Base-by-base conservation (phyloP, 352 stramenopile genomes). In the Phytophthora boehmeriae region DNA sequence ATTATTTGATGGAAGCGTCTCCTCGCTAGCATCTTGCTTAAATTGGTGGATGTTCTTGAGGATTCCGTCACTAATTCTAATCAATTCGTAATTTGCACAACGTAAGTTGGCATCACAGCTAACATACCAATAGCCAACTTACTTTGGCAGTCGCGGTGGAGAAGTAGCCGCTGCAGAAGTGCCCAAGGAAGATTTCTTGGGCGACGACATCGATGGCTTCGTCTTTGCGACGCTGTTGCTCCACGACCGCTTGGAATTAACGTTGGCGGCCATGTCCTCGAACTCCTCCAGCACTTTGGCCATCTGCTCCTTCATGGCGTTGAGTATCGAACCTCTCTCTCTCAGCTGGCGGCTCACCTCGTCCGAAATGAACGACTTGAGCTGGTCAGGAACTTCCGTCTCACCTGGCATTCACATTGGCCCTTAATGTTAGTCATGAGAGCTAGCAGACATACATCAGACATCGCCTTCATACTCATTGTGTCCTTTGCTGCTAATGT, bases 251-350 rank as follows among this genome's bases (percentile, higher is more conserved):
- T 89, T 86, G 39, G 80, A 72, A 41, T 75, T 71, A 20, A 82
- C 57, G 28, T 72, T 84, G 54, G 50, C 73, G 34, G 78, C 71
- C 44, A 90, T 63, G 57, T 89, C 78, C 51, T 92, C 83, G 45
- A 92, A 87, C 64, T 92, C 83, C 8, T 71, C 67, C 35, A 92
- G 66, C 41, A 92, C 75, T 43, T 78, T 81, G 17, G 71, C 69
- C 80, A 92, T 89, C 59, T 92, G 80, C 36, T 73, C 56, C 61
- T 87, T 86, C 75, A 92, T 83, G 9, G 55, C 56, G 22, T 89
- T 78, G 10, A 92, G 50, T 44, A 77, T 50, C 35, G 80, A 82
- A 38, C 69, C 66, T 25, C 83, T 80, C 11, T 75, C 66, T 23
- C 73, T 66, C 17, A 92, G 71, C 44, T 90, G 80, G 13, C 66